phyloP scores from a whole-genome alignment of 495 filamentous ascomycete genomes.

The Tuber brumale region DNA sequence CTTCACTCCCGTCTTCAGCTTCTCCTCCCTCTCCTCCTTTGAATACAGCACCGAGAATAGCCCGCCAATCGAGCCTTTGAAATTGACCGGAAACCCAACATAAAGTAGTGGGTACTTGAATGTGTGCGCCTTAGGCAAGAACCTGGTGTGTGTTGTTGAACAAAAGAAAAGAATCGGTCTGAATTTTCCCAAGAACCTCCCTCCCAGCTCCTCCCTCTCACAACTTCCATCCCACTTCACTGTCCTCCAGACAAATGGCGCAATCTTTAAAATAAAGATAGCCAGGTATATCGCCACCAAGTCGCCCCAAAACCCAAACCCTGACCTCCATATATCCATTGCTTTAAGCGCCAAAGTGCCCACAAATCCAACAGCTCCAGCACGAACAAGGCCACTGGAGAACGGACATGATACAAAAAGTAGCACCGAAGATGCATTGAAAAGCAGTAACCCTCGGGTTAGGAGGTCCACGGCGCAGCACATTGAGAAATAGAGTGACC shows the following conservation, averaged over 20 bases:
- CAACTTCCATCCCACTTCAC: constrained; percentile 14
- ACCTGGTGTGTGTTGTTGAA: constrained; percentile 54
- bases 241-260: constrained; percentile 30
- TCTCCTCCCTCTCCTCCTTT: constrained; percentile 26
- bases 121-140: constrained; percentile 57
- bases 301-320: constrained; percentile 33
- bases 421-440: constrained; percentile 35
- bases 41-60: constrained; percentile 51
- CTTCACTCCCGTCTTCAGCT: constrained; percentile 25
- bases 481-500: constrained; percentile 18
- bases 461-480: constrained; percentile 37
- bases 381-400: constrained; percentile 15
- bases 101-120: constrained; percentile 63
- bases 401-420: constrained; percentile 29
- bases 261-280: constrained; percentile 26
- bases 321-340: constrained; percentile 26
- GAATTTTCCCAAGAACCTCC: constrained; percentile 33
- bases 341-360: constrained; percentile 24
- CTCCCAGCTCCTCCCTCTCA: constrained; percentile 15
- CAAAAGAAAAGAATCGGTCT: constrained; percentile 54
- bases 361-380: constrained; percentile 16
- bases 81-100: constrained; percentile 60
- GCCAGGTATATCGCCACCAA: constrained; percentile 27
- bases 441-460: constrained; percentile 33
- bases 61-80: constrained; percentile 50